Evolutionary conservation across 1,139 yeast species (phyloP), one percentile per base, ranked within the genome.

Genomic region (Yamadazyma oceani): DNA sequence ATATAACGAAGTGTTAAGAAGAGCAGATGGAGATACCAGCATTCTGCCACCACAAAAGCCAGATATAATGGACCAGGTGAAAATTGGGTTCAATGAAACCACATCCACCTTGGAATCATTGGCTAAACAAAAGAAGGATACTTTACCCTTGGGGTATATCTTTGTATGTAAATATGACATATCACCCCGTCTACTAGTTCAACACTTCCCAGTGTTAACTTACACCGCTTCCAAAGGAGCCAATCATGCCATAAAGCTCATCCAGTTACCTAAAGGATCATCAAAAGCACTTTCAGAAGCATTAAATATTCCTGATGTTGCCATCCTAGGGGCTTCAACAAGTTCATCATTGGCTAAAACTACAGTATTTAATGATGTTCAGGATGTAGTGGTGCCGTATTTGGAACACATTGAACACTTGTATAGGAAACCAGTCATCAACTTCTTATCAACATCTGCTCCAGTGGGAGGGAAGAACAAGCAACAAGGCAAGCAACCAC

Each of bases 81-180:
- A 72, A 0, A 34, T 66, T 3, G 86, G 86, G 2, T 81, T 80
- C 59, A 81, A 81, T 54, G 61, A 75, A 2, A 73, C 80, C 0
- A 79, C 78, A 37, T 53, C 60, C 39, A 58, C 60, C 2, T 56
- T 81, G 21, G 86, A 81, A 50, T 38, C 45, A 2, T 82, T 78
- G 51, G 77, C 80, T 0, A 35, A 45, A 38, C 43, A 42, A 36
- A 17, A 26, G 8, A 9, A 26, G 3, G n/a, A 19, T 1, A 25
- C 21, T 13, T 50, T 52, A 22, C 30, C 30, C 4, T 50, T 73
- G 4, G 60, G 58, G 35, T 71, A 69, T 41, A 69, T 80, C 1
- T 73, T 80, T 52, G 80, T 80, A 12, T 73, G 82, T 43, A 78
- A 73, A 46, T 54, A 62, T 9, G 86, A 81, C 42, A 66, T 80